Conservation (phyloP, 306 rosid species). For the Gastrolobium villosum region DNA sequence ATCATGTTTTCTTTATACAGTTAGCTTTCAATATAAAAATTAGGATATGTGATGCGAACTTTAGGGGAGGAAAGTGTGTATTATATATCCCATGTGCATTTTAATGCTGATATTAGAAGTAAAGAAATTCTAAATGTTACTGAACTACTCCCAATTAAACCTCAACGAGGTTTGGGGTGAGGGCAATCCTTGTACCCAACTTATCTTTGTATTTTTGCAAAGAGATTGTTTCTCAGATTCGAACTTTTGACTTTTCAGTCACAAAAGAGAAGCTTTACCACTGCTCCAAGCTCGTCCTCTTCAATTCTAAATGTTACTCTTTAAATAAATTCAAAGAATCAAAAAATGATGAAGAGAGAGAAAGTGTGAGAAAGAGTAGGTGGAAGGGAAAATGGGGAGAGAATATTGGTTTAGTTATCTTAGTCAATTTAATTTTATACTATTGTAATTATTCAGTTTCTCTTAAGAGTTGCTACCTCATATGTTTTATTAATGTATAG, state of each 20-base stretch:
- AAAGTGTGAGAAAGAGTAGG: neutral
- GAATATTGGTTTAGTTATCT: neutral
- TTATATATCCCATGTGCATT: neutral
- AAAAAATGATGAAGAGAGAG: no score
- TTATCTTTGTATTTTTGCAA: no score
- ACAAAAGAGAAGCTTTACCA: no score
- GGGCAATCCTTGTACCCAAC: no score
- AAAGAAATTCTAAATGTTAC: neutral
- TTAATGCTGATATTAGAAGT: neutral
- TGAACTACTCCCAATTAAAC: no score
- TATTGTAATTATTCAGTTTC: neutral
- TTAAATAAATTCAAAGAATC: no score
- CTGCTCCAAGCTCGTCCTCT: no score
- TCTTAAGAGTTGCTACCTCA: neutral
- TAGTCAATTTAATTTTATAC: neutral
- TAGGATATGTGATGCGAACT: neutral
- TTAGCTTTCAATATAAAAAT: conserved; percentile 15
- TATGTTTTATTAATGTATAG: neutral
- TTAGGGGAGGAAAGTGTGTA: conserved; percentile 1
- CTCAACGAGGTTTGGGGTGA: no score
- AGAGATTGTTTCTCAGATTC: no score
- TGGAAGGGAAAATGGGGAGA: neutral
- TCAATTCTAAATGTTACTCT: no score
- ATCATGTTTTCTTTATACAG: no score
- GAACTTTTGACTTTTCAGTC: no score